phyloP scores from a whole-genome alignment of 2,329 filamentous ascomycete species.

The Cladophialophora yegresii region DNA sequence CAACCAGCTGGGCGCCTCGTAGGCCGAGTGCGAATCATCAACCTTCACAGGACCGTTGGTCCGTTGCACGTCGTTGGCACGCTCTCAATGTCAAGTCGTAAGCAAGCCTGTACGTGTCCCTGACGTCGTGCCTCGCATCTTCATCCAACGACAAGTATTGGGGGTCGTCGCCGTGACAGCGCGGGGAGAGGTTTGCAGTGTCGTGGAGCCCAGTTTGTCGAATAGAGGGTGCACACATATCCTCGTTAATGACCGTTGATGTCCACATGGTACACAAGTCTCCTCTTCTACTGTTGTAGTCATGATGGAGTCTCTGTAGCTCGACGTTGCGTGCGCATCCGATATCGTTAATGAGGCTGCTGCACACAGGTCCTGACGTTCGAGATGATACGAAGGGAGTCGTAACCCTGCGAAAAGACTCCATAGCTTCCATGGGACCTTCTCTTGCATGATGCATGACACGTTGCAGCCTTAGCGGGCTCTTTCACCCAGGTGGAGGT shows the following conservation, averaged over 20 bases:
- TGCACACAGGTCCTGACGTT: neutral
- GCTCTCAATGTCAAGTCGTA: neutral
- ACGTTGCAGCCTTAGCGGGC: neutral
- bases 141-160: neutral
- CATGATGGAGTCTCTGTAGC: neutral
- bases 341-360: neutral
- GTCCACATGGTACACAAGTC: neutral
- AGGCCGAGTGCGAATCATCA: neutral
- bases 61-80: neutral
- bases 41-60: neutral
- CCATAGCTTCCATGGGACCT: constrained; percentile 11
- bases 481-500: neutral
- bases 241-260: neutral
- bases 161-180: neutral
- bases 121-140: neutral
- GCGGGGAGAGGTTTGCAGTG: neutral
- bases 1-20: neutral
- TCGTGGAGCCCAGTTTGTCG: neutral
- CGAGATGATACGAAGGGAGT: neutral
- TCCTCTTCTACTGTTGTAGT: neutral
- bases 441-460: constrained; percentile 7
- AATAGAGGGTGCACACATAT: neutral
- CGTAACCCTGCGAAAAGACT: neutral
- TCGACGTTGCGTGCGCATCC: neutral
- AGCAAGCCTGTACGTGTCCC: neutral